Percentiles rank a stretch among this genome's conserved stretches.
phyloP scores from a whole-genome alignment of 129 eudicot genomes.

The Apium graveolens region DNA sequence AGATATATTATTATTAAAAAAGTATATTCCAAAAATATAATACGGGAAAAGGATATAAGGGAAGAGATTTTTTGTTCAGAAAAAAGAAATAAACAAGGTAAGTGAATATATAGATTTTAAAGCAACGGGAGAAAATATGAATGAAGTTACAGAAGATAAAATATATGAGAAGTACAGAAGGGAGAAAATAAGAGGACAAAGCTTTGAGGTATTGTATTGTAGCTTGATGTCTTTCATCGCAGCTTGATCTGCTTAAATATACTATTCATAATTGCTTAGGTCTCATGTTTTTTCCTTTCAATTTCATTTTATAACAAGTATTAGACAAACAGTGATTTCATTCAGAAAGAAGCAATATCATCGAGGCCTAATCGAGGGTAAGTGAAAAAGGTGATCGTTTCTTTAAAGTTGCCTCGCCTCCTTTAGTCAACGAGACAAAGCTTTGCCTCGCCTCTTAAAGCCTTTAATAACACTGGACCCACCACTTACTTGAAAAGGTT shows the following conservation, averaged over 20 bases:
- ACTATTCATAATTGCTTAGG: background rate
- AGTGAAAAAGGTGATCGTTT: background rate
- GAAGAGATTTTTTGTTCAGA: background rate
- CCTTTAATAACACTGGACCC: background rate
- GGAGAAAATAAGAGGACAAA: background rate
- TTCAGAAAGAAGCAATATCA: background rate
- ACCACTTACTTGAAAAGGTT: background rate
- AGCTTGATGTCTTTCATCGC: background rate
- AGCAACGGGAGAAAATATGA: background rate
- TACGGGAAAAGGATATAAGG: background rate
- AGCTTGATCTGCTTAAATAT: background rate
- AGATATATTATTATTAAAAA: background rate
- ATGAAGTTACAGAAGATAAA: background rate
- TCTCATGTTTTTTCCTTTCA: background rate
- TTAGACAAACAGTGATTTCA: background rate
- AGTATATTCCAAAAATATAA: background rate
- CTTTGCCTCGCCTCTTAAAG: background rate
- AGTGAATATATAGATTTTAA: background rate
- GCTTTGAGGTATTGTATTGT: background rate
- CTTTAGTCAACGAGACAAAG: background rate
- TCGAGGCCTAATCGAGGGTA: background rate
- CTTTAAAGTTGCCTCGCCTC: background rate
- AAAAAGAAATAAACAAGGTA: background rate
- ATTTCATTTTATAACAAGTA: background rate
- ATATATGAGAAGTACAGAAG: background rate